Percentiles rank a stretch among this genome's conserved stretches.
Conservation (phyloP, 176 grass and related monocot species). For the Raddia guianensis region DNA sequence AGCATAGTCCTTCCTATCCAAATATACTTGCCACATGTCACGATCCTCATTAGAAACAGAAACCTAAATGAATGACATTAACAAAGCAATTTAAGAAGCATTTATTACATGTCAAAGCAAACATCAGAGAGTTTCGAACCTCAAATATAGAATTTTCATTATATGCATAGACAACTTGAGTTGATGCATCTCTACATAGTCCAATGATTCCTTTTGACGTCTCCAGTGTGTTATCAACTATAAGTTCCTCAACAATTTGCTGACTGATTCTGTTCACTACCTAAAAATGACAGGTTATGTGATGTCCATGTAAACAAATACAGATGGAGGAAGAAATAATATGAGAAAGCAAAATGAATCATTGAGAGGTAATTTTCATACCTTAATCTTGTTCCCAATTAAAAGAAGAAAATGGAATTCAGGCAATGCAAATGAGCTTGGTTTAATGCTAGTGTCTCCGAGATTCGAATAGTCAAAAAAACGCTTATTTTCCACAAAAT, state of each 20-base stretch:
- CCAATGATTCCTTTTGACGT: conserved; percentile 86
- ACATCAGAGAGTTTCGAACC: conserved; percentile 47
- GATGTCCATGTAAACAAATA: conserved; percentile 23
- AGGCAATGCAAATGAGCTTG: conserved; percentile 83
- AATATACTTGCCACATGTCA: conserved; percentile 98
- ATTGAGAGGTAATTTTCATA: conserved; percentile 45
- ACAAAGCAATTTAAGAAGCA: conserved; percentile 17
- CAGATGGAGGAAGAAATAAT: not conserved
- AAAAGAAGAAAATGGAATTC: conserved; percentile 96
- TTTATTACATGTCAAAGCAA: conserved; percentile 32
- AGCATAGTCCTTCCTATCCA: conserved; percentile 86
- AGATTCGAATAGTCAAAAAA: conserved; percentile 93
- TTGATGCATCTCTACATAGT: conserved; percentile 88
- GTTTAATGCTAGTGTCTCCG: conserved; percentile 65
- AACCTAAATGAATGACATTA: conserved; percentile 59
- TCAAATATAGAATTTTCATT: conserved; percentile 97
- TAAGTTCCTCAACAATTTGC: conserved; percentile 78
- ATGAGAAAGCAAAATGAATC: conserved; percentile 2
- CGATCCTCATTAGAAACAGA: conserved; percentile 82
- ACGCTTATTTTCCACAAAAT: conserved; percentile 98
- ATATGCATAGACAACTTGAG: conserved; percentile 89
- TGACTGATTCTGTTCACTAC: conserved; percentile 98
- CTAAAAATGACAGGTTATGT: conserved; percentile 52
- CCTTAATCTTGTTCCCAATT: conserved; percentile 85
- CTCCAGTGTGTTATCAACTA: conserved; percentile 72